Percentiles rank a stretch among this genome's conserved stretches.
phyloP scores from a whole-genome alignment of 2,329 filamentous ascomycete genomes.

The Scopulariopsis brevicaulis region DNA sequence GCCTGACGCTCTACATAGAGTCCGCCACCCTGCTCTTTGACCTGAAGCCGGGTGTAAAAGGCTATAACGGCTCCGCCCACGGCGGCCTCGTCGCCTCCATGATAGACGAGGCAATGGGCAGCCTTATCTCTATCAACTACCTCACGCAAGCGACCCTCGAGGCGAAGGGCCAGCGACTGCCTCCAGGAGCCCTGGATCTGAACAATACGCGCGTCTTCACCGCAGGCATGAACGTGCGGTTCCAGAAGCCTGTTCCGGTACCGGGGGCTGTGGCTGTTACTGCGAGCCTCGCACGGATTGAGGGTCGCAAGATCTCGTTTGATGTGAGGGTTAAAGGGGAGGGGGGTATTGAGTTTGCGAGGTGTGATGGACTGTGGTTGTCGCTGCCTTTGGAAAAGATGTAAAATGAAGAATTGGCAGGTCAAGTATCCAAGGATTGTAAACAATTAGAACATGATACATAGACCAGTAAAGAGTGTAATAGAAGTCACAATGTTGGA shows the following conservation, averaged over 20 bases:
- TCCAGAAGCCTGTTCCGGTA: constrained; percentile 9
- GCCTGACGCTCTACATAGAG: constrained; percentile 7
- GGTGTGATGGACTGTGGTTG: background rate
- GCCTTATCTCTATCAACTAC: constrained; percentile 12
- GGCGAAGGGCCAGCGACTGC: constrained; percentile 4
- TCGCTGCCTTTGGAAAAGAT: background rate
- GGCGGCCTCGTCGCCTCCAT: constrained; percentile 13
- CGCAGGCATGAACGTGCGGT: constrained; percentile 9
- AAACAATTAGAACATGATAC: too few species aligned
- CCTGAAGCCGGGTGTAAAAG: constrained; percentile 11
- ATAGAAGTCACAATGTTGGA: too few species aligned
- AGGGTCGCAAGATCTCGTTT: constrained; percentile 10
- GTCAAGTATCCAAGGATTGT: too few species aligned
- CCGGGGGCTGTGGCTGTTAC: constrained; percentile 10
- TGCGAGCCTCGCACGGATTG: constrained; percentile 7
- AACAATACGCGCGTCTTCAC: constrained; percentile 6
- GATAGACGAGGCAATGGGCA: constrained; percentile 17
- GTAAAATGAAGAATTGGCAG: background rate
- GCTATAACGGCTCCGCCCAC: constrained; percentile 14
- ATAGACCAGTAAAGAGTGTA: too few species aligned
- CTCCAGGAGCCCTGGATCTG: constrained; percentile 5
- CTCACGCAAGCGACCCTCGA: constrained; percentile 6
- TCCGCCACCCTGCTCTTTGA: constrained; percentile 12
- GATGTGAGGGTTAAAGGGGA: constrained; percentile 7
- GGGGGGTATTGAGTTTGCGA: background rate